Evolutionary conservation across 2,329 filamentous ascomycete species (phyloP), one percentile per base, ranked within the genome.

Genomic region (Helotiales sp.): DNA sequence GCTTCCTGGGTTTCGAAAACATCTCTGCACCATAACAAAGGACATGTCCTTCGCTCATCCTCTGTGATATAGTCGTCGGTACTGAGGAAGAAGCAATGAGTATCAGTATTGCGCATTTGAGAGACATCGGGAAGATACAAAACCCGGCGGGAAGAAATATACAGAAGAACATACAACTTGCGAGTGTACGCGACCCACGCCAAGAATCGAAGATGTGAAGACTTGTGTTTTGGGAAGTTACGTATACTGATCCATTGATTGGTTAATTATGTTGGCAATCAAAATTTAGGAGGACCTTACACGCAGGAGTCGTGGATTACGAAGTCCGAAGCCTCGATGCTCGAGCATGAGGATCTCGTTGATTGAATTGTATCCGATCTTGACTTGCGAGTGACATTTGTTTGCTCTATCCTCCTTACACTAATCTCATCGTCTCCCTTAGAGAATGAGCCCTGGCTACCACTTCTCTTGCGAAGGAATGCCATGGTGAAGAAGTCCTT

Each of bases 151-250:
- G 22, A 10, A 50, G 3, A 15, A 26, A 3, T 26, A 11, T 3
- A 24, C 4, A 13, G 11, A 10, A 15, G 6, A 6, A 57, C 54
- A n/a, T 40, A 57, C 54, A 70, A 75, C 54, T 72, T 75, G 20
- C 72, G 72, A 7, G 70, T 73, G 61, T 73, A 75, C 8, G 73
- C 73, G 13, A 75, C 72, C 70, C 72, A 75, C 10, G 72, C 70
- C 28, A 75, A 65, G 63, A 75, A 75, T 11, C 71, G 69, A 28
- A 75, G 63, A 63, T 74, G 67, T 10, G 73, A 72, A 20, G 74
- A 73, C 57, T 74, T 75, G 32, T 75, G 73, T 34, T 73, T 74
- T 28, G 74, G 71, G 43, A 74, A 75, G 45, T 73, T 73, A 45
- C 72, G 72, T 24, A 71, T 43, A 8, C 71, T 75, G 26, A 57